Evolutionary conservation across 805 yeast genomes (phyloP).

Genomic region (Phaffomyces antillensis): DNA sequence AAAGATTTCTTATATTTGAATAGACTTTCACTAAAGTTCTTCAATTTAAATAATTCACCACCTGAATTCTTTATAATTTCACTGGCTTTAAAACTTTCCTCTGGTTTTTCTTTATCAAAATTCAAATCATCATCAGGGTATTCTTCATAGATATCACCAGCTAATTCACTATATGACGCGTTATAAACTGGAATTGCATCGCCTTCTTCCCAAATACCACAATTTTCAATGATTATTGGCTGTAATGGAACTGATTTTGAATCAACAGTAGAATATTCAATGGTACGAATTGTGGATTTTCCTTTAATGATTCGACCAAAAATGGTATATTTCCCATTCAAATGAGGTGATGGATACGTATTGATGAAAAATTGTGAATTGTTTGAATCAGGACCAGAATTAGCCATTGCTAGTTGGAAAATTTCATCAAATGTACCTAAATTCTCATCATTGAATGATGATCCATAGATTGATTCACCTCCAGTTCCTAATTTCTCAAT

Average conservation of each 20-base stretch:
- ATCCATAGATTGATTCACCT: conserved; percentile 38
- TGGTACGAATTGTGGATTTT: conserved; percentile 59
- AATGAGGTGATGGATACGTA: conserved; percentile 63
- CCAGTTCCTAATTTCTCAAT: conserved; percentile 30
- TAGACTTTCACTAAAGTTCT: conserved; percentile 43
- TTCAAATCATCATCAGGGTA: conserved; percentile 65
- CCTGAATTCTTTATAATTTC: conserved; percentile 62
- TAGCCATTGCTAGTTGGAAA: conserved; percentile 59
- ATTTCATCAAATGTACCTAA: conserved; percentile 34
- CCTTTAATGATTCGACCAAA: conserved; percentile 69
- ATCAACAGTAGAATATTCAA: conserved; percentile 45
- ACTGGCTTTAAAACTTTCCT: conserved; percentile 44
- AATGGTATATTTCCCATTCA: conserved; percentile 68
- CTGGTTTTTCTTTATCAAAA: conserved; percentile 51
- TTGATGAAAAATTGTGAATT: conserved; percentile 68
- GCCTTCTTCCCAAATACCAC: conserved; percentile 56
- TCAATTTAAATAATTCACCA: conserved; percentile 47
- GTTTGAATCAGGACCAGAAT: conserved; percentile 45
- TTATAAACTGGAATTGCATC: conserved; percentile 52
- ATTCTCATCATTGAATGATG: conserved; percentile 54
- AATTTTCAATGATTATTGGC: conserved; percentile 41
- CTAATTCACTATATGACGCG: conserved; percentile 53
- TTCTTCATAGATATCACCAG: conserved; percentile 71
- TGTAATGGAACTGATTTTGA: conserved; percentile 36
- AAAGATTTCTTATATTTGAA: conserved; percentile 61